phyloP scores from a whole-genome alignment of 331 rosid species.

The Spiraea crenata region DNA sequence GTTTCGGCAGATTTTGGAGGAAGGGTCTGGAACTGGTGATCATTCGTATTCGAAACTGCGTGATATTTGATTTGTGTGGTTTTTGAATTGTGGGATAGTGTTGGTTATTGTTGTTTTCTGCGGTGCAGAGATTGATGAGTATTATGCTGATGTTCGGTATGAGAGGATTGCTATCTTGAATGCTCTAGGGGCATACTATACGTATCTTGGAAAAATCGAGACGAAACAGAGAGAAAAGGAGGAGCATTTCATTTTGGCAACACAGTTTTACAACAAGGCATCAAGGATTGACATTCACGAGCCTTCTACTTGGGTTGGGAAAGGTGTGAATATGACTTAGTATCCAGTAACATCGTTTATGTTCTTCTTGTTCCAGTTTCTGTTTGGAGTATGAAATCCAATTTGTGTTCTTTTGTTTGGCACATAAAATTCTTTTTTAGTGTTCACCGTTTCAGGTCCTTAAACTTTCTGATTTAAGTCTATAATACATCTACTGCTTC shows the following conservation, averaged over 20 bases:
- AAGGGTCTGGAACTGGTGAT: constrained; percentile 94
- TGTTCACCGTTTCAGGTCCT: background rate
- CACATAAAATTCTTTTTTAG: background rate
- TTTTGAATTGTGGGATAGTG: background rate
- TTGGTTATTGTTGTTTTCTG: constrained; percentile 12
- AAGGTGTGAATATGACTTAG: constrained; percentile 50
- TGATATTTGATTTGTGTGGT: background rate
- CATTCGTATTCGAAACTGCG: constrained; percentile 9
- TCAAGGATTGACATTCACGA: constrained; percentile 97
- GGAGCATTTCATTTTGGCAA: constrained; percentile 94
- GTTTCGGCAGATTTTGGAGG: constrained; percentile 93
- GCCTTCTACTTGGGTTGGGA: constrained; percentile 98
- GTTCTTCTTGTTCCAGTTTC: background rate
- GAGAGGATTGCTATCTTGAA: constrained; percentile 98
- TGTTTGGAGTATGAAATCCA: background rate
- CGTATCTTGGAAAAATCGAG: constrained; percentile 98
- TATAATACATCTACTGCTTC: background rate
- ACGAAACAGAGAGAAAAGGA: constrained; percentile 96
- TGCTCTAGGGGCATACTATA: constrained; percentile 94
- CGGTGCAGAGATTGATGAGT: constrained; percentile 90
- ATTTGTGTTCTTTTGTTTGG: background rate
- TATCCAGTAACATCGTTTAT: background rate
- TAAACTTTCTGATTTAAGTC: background rate
- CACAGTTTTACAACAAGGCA: constrained; percentile 96
- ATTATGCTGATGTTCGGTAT: constrained; percentile 93